phyloP scores from a whole-genome alignment of 495 filamentous ascomycete species.

The Hyaloscypha bicolor region DNA sequence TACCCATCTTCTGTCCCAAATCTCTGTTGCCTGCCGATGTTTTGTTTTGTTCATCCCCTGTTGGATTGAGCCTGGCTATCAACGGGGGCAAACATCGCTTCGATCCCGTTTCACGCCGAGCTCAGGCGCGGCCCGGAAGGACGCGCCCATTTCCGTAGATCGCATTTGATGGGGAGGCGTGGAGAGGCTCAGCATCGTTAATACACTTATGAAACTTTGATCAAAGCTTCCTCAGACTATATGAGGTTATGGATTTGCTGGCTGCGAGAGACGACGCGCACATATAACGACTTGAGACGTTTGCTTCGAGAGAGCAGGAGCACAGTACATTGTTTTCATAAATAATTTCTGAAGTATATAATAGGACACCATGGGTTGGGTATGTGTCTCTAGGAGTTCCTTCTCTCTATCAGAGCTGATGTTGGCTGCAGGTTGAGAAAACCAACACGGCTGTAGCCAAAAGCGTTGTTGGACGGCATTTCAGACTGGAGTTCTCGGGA shows the following conservation, averaged over 20 bases:
- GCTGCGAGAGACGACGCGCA: conserved; percentile 13
- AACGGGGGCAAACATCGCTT: neutral
- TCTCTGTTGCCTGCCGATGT: neutral
- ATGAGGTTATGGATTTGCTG: conserved; percentile 11
- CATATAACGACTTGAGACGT: conserved; percentile 23
- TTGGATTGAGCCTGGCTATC: neutral
- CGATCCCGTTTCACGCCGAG: conserved; percentile 4
- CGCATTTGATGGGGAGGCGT: neutral
- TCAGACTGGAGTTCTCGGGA: conserved; percentile 72
- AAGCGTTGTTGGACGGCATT: conserved; percentile 65
- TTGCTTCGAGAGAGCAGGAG: neutral
- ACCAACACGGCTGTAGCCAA: conserved; percentile 36
- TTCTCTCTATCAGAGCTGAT: conserved; percentile 8
- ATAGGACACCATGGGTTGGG: conserved; percentile 30
- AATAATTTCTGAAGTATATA: conserved; percentile 26
- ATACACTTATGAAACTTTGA: neutral
- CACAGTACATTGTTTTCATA: conserved; percentile 16
- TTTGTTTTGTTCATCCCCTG: neutral
- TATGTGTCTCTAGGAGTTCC: conserved; percentile 10
- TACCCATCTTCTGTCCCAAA: neutral
- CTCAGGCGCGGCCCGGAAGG: conserved; percentile 8
- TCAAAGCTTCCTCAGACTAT: neutral
- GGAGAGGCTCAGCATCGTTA: neutral
- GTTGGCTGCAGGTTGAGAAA: conserved; percentile 30
- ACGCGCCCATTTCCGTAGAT: neutral